Evolutionary conservation across 306 rosid genomes (phyloP).

Genomic region (Vachellia pachyceras): DNA sequence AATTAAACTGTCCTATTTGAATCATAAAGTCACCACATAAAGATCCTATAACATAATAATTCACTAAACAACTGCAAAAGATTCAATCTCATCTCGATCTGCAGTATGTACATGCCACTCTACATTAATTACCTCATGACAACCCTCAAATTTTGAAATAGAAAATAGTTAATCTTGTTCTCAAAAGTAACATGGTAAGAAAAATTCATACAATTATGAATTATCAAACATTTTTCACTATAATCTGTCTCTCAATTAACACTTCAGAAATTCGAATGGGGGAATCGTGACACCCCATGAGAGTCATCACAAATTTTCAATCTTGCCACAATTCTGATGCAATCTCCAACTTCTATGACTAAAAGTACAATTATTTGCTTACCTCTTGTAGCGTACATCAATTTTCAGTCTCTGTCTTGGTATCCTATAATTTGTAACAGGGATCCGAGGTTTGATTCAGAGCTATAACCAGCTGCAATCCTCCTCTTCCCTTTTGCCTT

Average conservation of each 20-base stretch:
- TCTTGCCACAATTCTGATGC: conserved; percentile 48
- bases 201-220: conserved; percentile 54
- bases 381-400: conserved; percentile 37
- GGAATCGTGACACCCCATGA: conserved; percentile 44
- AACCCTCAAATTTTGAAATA: background rate
- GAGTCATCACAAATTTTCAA: conserved; percentile 54
- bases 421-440: conserved; percentile 51
- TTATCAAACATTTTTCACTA: conserved; percentile 53
- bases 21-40: background rate
- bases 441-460: conserved; percentile 43
- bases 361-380: conserved; percentile 51
- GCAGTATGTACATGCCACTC: background rate
- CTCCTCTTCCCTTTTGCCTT: conserved; percentile 39
- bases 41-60: background rate
- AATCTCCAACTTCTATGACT: conserved; percentile 46
- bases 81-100: background rate
- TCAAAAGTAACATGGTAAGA: conserved; percentile 49
- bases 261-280: conserved; percentile 41
- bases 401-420: conserved; percentile 45
- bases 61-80: background rate
- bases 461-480: conserved; percentile 53
- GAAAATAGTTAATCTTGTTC: background rate
- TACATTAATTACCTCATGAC: background rate
- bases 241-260: conserved; percentile 46
- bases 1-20: background rate